These are phyloP conservation scores for Pistacia vera DNA, from an alignment of 345 rosid species.

Conservation along the genomic window DNA sequence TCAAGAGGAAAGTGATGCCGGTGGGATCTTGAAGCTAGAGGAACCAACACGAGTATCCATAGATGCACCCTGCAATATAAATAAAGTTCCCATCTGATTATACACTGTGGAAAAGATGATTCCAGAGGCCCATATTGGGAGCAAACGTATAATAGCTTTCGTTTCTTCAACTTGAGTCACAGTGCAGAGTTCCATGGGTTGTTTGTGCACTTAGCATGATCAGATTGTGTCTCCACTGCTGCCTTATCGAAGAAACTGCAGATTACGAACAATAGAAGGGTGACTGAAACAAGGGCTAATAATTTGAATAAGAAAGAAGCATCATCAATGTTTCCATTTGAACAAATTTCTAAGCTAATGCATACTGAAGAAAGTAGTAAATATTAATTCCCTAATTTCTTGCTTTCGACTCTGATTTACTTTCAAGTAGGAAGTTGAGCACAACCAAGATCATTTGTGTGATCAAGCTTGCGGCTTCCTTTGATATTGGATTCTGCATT, in stretches of 20 bases:
- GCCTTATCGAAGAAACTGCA: slow-evolving; percentile 75
- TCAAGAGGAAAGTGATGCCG: slow-evolving; percentile 76
- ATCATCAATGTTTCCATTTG: neutral
- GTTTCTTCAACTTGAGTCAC: slow-evolving; percentile 83
- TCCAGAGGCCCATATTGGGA: slow-evolving; percentile 74
- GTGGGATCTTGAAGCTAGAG: slow-evolving; percentile 55
- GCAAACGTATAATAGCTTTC: slow-evolving; percentile 59
- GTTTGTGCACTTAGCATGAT: slow-evolving; percentile 26
- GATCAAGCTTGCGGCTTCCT: slow-evolving; percentile 66
- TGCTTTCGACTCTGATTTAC: too few species aligned
- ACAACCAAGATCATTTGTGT: slow-evolving; percentile 45
- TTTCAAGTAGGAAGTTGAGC: too few species aligned
- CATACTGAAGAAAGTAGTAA: neutral
- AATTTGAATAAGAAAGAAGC: too few species aligned
- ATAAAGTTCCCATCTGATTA: slow-evolving; percentile 64
- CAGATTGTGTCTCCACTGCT: slow-evolving; percentile 50
- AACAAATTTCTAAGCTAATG: neutral
- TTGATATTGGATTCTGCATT: slow-evolving; percentile 48
- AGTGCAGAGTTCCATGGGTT: slow-evolving; percentile 63
- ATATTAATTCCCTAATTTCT: too few species aligned
- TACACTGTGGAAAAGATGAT: slow-evolving; percentile 60
- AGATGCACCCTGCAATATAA: slow-evolving; percentile 64
- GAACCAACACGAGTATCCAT: slow-evolving; percentile 56
- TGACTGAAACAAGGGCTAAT: neutral
- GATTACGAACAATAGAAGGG: neutral